Evolutionary conservation across 2,329 filamentous ascomycete genomes (phyloP).

Genomic region (Xylogone sp.): DNA sequence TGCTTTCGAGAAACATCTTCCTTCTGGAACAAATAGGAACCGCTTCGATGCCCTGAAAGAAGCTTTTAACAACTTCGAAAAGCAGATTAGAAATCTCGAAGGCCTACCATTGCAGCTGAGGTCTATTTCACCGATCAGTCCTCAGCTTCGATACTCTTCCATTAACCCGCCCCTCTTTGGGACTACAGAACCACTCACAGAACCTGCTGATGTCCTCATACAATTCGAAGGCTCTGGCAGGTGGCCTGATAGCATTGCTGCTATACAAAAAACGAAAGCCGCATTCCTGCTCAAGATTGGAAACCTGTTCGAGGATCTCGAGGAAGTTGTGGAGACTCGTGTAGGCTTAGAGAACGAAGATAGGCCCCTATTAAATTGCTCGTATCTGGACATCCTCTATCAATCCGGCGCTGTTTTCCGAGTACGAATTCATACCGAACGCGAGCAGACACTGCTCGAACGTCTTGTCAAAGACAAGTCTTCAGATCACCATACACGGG

Average conservation of each 20-base stretch:
- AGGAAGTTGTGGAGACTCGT: conserved; percentile 58
- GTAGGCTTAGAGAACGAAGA: conserved; percentile 78
- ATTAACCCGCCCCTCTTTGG: conserved; percentile 47
- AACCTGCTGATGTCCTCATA: conserved; percentile 73
- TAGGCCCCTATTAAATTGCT: conserved; percentile 67
- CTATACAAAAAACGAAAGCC: conserved; percentile 90
- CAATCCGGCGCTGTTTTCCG: conserved; percentile 72
- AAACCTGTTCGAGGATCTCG: conserved; percentile 59
- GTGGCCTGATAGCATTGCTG: conserved; percentile 88
- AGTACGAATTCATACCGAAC: conserved; percentile 82
- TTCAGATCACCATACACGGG: conserved; percentile 59
- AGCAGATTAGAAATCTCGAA: conserved; percentile 71
- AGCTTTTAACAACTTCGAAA: conserved; percentile 70
- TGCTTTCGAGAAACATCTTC: conserved; percentile 40
- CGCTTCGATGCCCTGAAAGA: conserved; percentile 67
- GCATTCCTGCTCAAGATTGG: conserved; percentile 73
- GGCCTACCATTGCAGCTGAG: conserved; percentile 84
- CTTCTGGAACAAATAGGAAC: conserved; percentile 31
- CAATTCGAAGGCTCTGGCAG: conserved; percentile 91
- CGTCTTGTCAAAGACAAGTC: conserved; percentile 73
- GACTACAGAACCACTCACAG: conserved; percentile 32
- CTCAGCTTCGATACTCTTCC: conserved; percentile 72
- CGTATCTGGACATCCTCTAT: conserved; percentile 79
- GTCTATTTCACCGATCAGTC: conserved; percentile 69
- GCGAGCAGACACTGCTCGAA: conserved; percentile 77